Evolutionary conservation across 805 yeast genomes (phyloP).

Genomic region (Myxozyma udenii): DNA sequence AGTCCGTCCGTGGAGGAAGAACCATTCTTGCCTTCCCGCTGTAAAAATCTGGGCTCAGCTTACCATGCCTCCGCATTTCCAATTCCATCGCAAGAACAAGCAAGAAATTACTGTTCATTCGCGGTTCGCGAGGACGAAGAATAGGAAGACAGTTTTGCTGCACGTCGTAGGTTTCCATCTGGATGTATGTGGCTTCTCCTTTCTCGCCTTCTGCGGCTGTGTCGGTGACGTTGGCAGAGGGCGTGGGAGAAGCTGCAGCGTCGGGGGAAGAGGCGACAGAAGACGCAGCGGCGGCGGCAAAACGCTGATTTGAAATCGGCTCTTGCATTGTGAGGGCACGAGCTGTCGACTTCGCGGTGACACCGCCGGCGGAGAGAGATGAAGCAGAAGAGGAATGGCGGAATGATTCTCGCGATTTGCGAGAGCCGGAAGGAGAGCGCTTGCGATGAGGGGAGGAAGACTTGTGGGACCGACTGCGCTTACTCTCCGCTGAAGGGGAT

Average conservation of each 20-base stretch:
- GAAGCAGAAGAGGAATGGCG: constrained; percentile 1
- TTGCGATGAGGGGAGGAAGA: neutral
- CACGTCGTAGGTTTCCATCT: constrained; percentile 36
- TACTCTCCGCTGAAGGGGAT: constrained; percentile 1
- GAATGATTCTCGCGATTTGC: constrained; percentile 9
- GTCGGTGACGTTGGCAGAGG: neutral
- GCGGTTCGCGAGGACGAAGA: constrained; percentile 36
- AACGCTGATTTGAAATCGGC: constrained; percentile 8
- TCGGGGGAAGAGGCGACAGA: neutral
- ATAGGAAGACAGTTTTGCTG: constrained; percentile 35
- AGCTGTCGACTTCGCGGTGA: constrained; percentile 25
- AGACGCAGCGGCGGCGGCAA: neutral
- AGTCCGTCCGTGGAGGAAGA: constrained; percentile 34
- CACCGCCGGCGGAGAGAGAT: constrained; percentile 26
- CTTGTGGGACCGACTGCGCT: constrained; percentile 1
- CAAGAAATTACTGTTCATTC: constrained; percentile 38
- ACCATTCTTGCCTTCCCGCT: constrained; percentile 37
- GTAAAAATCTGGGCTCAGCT: constrained; percentile 36
- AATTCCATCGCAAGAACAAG: constrained; percentile 39
- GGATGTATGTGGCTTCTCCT: constrained; percentile 20
- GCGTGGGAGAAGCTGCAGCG: neutral
- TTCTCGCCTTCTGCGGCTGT: constrained; percentile 9
- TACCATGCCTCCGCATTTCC: constrained; percentile 38
- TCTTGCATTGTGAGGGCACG: constrained; percentile 25
- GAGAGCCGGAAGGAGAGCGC: constrained; percentile 14